These are phyloP conservation scores for Suillus subalutaceus DNA, from an alignment of 768 basidiomycete species.

Conservation along the genomic window DNA sequence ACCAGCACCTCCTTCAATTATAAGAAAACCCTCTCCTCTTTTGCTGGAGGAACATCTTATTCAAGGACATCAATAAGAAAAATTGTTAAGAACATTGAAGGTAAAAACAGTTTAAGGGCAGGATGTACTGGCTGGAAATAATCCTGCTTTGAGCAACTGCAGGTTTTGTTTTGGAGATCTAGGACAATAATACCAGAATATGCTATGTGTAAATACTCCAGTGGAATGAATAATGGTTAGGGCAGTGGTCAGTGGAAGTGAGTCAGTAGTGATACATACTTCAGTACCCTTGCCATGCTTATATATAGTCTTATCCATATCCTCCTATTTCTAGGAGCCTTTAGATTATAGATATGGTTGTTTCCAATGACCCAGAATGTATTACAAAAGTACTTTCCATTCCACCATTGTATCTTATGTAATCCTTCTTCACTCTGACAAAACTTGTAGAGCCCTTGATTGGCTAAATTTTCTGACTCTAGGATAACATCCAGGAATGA, in stretches of 20 bases:
- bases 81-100: no score
- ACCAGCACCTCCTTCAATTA: no score
- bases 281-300: background rate
- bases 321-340: background rate
- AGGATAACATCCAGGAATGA: constrained; percentile 3
- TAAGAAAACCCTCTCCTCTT: no score
- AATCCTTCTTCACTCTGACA: background rate
- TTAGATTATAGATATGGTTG: constrained; percentile 16
- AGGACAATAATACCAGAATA: constrained; percentile 11
- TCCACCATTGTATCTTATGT: constrained; percentile 24
- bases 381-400: constrained; percentile 24
- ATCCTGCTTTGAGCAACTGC: background rate
- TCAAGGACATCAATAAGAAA: no score
- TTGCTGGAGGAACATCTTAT: no score
- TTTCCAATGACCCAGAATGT: constrained; percentile 25
- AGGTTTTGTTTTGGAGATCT: background rate
- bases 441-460: background rate
- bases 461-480: background rate
- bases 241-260: background rate
- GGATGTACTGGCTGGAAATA: background rate
- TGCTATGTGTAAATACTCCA: constrained; percentile 11
- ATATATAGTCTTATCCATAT: background rate
- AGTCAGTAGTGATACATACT: background rate
- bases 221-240: constrained; percentile 3
- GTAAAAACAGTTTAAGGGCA: background rate